phyloP scores from a whole-genome alignment of 257 asterid genomes.

The Jacaranda copaia region DNA sequence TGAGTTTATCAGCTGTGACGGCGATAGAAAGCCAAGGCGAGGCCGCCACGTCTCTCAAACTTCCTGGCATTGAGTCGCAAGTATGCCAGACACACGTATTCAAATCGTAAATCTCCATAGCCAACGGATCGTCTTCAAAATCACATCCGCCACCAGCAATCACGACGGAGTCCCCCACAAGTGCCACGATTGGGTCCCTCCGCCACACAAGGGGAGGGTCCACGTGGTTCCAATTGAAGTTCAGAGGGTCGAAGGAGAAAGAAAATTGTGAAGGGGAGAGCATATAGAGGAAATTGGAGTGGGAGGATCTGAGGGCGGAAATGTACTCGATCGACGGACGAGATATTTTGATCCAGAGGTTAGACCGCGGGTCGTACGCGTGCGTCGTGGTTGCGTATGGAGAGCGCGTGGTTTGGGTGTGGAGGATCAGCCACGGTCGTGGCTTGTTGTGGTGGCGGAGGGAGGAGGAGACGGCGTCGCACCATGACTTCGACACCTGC shows the following conservation, averaged over 20 bases:
- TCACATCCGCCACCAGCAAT: constrained; percentile 87
- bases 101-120: constrained; percentile 67
- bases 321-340: constrained; percentile 45
- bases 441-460: constrained; percentile 59
- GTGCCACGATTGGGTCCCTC: constrained; percentile 69
- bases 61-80: constrained; percentile 65
- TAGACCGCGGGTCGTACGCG: constrained; percentile 79
- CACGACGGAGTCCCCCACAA: constrained; percentile 55
- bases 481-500: constrained; percentile 68
- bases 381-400: constrained; percentile 48
- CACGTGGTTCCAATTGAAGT: constrained; percentile 59
- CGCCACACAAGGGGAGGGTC: constrained; percentile 65
- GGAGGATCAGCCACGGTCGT: constrained; percentile 76
- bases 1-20: constrained; percentile 49
- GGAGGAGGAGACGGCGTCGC: constrained; percentile 59
- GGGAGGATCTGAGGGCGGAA: constrained; percentile 57
- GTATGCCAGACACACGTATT: constrained; percentile 43
- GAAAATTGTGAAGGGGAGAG: constrained; percentile 56
- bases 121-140: constrained; percentile 72
- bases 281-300: constrained; percentile 62
- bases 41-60: constrained; percentile 54
- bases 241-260: constrained; percentile 68
- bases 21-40: constrained; percentile 64
- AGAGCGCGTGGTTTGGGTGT: constrained; percentile 53
- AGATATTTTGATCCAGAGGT: constrained; percentile 54